phyloP scores from a whole-genome alignment of 148 eudicot species.

The Mesembryanthemum crystallinum region DNA sequence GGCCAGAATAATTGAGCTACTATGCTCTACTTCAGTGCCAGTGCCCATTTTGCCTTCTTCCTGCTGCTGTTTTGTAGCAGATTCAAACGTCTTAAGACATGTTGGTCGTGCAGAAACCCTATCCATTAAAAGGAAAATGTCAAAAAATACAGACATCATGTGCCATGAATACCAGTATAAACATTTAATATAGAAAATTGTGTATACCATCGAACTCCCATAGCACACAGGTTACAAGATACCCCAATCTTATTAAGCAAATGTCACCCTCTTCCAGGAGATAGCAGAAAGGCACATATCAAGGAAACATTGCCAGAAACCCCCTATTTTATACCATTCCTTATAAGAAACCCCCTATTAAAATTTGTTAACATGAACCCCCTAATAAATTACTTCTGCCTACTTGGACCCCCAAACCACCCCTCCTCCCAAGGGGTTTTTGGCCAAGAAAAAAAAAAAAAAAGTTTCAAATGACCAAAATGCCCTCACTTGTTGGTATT shows the following conservation, averaged over 20 bases:
- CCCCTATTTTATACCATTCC: too few species aligned
- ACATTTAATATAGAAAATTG: neutral
- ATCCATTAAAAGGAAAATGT: slow-evolving; percentile 4
- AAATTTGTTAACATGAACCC: too few species aligned
- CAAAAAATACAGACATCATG: slow-evolving; percentile 2
- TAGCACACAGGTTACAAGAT: neutral
- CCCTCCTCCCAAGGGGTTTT: too few species aligned
- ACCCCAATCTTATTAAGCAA: neutral
- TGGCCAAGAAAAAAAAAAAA: too few species aligned
- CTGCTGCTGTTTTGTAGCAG: slow-evolving; percentile 10
- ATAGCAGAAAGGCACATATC: neutral
- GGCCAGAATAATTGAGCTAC: neutral
- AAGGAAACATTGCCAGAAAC: too few species aligned
- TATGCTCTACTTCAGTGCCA: slow-evolving; percentile 3
- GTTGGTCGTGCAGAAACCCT: slow-evolving; percentile 36
- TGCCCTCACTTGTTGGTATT: too few species aligned
- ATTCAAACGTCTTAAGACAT: slow-evolving; percentile 28
- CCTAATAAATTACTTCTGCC: too few species aligned
- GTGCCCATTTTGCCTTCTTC: slow-evolving; percentile 12
- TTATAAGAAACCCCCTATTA: too few species aligned
- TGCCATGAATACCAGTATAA: neutral
- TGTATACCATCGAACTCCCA: neutral
- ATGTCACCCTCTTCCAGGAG: neutral
- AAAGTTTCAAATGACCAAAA: too few species aligned
- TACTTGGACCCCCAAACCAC: too few species aligned